phyloP scores from a whole-genome alignment of 192 early-diverging fungal genomes.

The Umbelopsis sp. region DNA sequence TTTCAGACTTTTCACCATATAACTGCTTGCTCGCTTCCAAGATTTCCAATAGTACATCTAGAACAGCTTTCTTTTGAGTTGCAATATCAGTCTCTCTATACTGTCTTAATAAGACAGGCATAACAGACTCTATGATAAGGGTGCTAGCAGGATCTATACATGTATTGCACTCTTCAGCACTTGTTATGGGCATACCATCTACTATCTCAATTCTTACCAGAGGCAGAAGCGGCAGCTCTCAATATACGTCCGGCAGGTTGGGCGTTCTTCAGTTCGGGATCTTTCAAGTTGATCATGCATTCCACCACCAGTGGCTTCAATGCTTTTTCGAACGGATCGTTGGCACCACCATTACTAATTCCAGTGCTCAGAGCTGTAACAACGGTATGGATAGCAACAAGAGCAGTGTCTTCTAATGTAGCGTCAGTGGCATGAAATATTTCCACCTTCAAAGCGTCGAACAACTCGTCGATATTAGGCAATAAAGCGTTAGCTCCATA shows the following conservation, averaged over 20 bases:
- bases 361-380: constrained; percentile 64
- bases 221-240: constrained; percentile 61
- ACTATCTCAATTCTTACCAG: constrained; percentile 38
- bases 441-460: constrained; percentile 75
- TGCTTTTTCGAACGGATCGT: constrained; percentile 51
- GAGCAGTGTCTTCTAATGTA: constrained; percentile 65
- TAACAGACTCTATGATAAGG: constrained; percentile 56
- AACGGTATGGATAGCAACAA: constrained; percentile 61
- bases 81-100: constrained; percentile 59
- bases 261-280: constrained; percentile 68
- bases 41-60: constrained; percentile 74
- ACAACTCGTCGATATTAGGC: constrained; percentile 72
- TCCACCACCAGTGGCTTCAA: constrained; percentile 53
- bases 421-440: constrained; percentile 80
- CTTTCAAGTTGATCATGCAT: constrained; percentile 61
- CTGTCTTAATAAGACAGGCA: constrained; percentile 66
- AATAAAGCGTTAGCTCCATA: constrained; percentile 73
- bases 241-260: constrained; percentile 69
- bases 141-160: constrained; percentile 63
- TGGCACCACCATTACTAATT: constrained; percentile 47
- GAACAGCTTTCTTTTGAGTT: constrained; percentile 61
- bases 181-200: constrained; percentile 17
- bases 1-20: constrained; percentile 45
- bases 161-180: neutral
- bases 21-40: constrained; percentile 65